Evolutionary conservation across 2,329 filamentous ascomycete genomes (phyloP), one percentile per base, ranked within the genome.

Genomic region (Thelonectria discophora): DNA sequence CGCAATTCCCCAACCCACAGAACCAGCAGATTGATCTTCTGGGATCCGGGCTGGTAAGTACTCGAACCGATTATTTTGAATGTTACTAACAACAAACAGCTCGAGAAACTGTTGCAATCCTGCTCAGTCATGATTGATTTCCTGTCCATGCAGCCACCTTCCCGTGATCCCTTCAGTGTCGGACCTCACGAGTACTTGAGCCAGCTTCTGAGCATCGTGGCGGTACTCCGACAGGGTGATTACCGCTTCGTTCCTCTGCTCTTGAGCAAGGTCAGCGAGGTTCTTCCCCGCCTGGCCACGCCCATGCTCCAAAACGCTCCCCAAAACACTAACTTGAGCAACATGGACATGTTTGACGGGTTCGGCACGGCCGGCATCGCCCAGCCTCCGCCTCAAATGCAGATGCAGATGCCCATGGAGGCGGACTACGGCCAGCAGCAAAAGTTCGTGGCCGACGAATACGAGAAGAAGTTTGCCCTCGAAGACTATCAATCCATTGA

Each of bases 31-130:
- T 93, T 80, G 91, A 94, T 65, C 81, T 94, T 3, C 83, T 94
- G 66, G 90, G 89, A 17, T 85, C 91, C 40, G 90, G 90, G 24
- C 75, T 96, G 76, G 90, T 92, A 79, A 75, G 87, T 80, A 21
- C 7, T 15, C 12, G 11, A 21, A 20, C 13, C 9, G 3, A 15
- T 15, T 8, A 10, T 17, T 3, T 30, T 5, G 11, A 7, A 20
- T 11, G 9, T 4, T n/a, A 48, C 66, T 71, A 53, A 71, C 58
- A 46, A 32, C 10, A 2, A 12, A 0, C 68, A 89, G 86, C 87
- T 95, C 62, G 91, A 94, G 73, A 94, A 94, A 73, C 79, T 97
- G 12, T 86, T 95, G 69, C 90, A 94, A 67, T 86, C 94, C 37
- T 88, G 91, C 12, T 90, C 86, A 74, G 88, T 88, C 15, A 81